Evolutionary conservation across 2,329 filamentous ascomycete species (phyloP).

Genomic region (Salinomyces thailandicus): DNA sequence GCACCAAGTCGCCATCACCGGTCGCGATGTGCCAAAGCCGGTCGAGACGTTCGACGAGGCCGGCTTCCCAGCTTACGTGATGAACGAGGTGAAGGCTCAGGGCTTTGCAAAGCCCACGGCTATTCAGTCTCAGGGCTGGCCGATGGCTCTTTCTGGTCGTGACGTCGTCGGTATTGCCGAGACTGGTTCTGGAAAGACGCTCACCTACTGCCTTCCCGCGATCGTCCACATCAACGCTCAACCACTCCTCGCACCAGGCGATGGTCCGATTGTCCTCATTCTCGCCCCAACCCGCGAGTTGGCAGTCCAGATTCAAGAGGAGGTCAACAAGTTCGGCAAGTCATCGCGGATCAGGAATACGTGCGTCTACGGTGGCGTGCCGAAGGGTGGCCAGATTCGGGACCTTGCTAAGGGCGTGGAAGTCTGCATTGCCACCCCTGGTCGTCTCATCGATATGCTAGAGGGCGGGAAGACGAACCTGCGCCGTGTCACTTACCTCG

Average conservation of each 20-base stretch:
- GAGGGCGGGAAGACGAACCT: slow-evolving; percentile 97
- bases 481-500: slow-evolving; percentile 92
- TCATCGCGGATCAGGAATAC: slow-evolving; percentile 97
- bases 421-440: slow-evolving; percentile 95
- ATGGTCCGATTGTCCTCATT: slow-evolving; percentile 92
- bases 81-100: slow-evolving; percentile 97
- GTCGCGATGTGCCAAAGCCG: slow-evolving; percentile 74
- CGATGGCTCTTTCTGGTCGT: slow-evolving; percentile 94
- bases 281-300: slow-evolving; percentile 94
- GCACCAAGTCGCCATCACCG: slow-evolving; percentile 74
- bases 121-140: slow-evolving; percentile 98
- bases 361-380: slow-evolving; percentile 97
- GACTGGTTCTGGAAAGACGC: slow-evolving; percentile 97
- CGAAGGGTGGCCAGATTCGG: slow-evolving; percentile 92
- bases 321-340: slow-evolving; percentile 97
- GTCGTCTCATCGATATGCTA: slow-evolving; percentile 96
- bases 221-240: slow-evolving; percentile 99
- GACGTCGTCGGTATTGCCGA: slow-evolving; percentile 99
- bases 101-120: slow-evolving; percentile 88
- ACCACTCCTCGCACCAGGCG: slow-evolving; percentile 85
- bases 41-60: slow-evolving; percentile 97
- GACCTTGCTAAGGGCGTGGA: slow-evolving; percentile 92
- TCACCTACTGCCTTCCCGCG: slow-evolving; percentile 93
- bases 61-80: slow-evolving; percentile 91
- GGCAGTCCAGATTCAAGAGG: slow-evolving; percentile 95